Conservation (phyloP, 495 filamentous ascomycete species). For the Hypoxylon trugodes region DNA sequence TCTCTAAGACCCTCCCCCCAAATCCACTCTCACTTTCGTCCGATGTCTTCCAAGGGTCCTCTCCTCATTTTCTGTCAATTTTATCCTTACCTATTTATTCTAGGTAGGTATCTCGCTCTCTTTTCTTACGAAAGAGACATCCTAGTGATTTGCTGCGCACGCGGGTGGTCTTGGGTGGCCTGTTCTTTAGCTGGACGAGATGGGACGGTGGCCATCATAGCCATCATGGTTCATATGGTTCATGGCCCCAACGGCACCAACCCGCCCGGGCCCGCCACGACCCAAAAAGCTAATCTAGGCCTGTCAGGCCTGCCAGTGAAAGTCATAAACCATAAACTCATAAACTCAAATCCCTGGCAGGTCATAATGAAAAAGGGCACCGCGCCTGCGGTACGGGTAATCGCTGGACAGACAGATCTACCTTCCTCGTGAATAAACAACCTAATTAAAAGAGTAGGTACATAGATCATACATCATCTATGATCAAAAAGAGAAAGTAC, state of each 20-base stretch:
- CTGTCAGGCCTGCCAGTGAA: no score
- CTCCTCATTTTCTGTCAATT: background rate
- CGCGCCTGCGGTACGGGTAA: constrained; percentile 34
- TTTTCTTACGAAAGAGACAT: no score
- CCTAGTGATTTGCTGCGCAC: no score
- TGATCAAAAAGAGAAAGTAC: no score
- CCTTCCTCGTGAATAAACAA: constrained; percentile 40
- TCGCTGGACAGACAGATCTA: constrained; percentile 24
- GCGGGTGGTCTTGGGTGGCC: no score
- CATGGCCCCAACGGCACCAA: constrained; percentile 23
- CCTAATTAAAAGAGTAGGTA: background rate
- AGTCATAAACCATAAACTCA: no score
- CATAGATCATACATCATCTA: no score
- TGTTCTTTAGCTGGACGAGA: constrained; percentile 1
- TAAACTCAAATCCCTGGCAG: no score
- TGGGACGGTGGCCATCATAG: no score
- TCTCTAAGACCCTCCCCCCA: background rate
- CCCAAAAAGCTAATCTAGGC: background rate
- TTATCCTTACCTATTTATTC: no score
- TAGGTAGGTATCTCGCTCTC: no score
- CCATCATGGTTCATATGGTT: no score
- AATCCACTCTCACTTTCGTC: background rate
- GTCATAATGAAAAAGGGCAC: constrained; percentile 32
- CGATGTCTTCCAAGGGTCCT: background rate
- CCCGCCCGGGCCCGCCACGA: constrained; percentile 29